Base-by-base conservation (phyloP, 2,329 filamentous ascomycete species). In the Epichloe elymi region DNA sequence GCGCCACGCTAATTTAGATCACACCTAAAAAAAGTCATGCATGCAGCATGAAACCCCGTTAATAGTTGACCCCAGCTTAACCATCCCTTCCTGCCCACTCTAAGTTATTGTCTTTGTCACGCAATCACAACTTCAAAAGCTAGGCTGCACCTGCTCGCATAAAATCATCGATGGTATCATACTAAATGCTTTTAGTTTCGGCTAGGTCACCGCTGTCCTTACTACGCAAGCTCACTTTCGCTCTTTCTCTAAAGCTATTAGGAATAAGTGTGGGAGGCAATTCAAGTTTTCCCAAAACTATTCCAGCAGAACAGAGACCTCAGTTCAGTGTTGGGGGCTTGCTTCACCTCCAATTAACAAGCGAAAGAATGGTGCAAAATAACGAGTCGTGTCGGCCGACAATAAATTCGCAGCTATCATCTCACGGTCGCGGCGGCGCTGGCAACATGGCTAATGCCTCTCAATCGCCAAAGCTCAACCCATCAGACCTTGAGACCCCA, bases 381-480 rank as follows among this genome's bases (percentile, higher is more conserved):
- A 26, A 38, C 5, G 46, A 52, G 23, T 5, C 40, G 12, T 46
- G 35, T 41, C 47, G 36, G 19, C 19, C 50, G 36, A 20, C 46
- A 46, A 41, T 26, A 69, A 60, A 63, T 42, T 61, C 63, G 30
- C 57, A 67, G 53, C 62, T 76, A 54, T 69, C 76, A 42, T 87
- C 84, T 40, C 81, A 86, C 61, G 86, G 87, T 60, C 84, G 86
- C 56, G 87, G 86, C 62, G 86, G 87, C 63, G 86, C 86, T 55
- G 85, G 84, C 62, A 88, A 88, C 71, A 85, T 87, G 63, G 74
- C 76, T 63, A 73, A 78, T 57, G 66, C 71, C 52, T 65, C 71
- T 56, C 68, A 73, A 55, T 72, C 72, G 14, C 71, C 80, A 48
- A 70, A 78, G 56, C 59, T 80, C 43, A 68, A 72, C 33, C 70